phyloP scores from a whole-genome alignment of 2,329 filamentous ascomycete genomes.

The Microdochium trichocladiopsis region DNA sequence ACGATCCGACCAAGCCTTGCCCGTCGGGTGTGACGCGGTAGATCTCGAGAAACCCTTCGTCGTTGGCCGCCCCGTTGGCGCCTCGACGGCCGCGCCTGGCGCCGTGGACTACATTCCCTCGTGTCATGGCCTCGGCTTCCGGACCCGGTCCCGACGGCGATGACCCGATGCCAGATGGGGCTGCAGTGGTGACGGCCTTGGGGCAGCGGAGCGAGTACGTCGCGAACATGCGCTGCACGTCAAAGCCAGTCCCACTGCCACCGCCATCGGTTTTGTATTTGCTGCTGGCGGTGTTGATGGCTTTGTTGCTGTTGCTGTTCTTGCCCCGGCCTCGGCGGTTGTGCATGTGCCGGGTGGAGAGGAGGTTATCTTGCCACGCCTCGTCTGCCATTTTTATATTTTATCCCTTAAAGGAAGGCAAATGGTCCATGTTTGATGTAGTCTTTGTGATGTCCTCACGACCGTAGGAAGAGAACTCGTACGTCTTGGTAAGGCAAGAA shows the following conservation, averaged over 20 bases:
- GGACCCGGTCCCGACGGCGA: no score
- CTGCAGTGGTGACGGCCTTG: not conserved
- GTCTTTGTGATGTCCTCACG: no score
- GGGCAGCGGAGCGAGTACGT: not conserved
- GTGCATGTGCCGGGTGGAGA: conserved; percentile 14
- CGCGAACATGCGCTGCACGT: not conserved
- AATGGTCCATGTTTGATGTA: no score
- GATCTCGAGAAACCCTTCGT: conserved; percentile 9
- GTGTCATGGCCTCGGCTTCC: no score
- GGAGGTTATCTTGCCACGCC: conserved; percentile 13
- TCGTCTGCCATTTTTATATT: conserved; percentile 2
- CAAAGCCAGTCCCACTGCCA: not conserved
- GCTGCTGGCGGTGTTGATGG: conserved; percentile 2
- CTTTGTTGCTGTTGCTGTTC: conserved; percentile 2
- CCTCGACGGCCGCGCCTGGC: conserved; percentile 1
- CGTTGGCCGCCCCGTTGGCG: not conserved
- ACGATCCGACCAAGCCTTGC: conserved; percentile 9
- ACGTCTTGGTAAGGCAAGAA: no score
- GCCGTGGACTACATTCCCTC: not conserved
- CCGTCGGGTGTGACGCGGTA: conserved; percentile 11
- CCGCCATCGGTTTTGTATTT: not conserved
- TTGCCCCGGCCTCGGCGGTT: conserved; percentile 9
- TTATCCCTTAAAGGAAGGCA: no score
- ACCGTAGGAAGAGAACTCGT: no score
- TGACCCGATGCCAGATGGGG: not conserved